Evolutionary conservation across 2,329 filamentous ascomycete species (phyloP), one percentile per base, ranked within the genome.

Genomic region (Trichoderma brevicompactum): DNA sequence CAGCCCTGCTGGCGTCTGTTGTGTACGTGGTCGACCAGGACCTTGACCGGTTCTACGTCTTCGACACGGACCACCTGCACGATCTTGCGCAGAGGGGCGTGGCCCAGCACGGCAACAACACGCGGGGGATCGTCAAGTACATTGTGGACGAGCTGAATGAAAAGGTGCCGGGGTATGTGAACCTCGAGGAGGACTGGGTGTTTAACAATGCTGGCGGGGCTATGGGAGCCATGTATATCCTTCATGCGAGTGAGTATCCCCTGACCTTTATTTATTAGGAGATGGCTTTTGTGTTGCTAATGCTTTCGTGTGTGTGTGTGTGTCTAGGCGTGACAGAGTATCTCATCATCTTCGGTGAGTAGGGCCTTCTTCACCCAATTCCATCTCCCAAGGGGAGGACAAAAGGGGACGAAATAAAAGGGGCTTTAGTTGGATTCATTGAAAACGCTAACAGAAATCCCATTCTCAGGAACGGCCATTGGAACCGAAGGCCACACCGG

Each of bases 151-250:
- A 92, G 79, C 83, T 96, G 64, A 80, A 82, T 70, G 74, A 74
- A 54, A 84, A 82, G 72, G 71, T 79, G 74, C 75, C 79, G 58
- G 71, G 73, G 56, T 80, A 92, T 77, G 74, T 94, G 74, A 92
- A 90, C 79, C 75, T 85, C 64, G 80, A 89, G 66, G 87, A 94
- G 79, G 90, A 94, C 77, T 96, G 92, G 92, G 83, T 96, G 52
- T 94, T 96, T 73, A 96, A 96, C 83, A 96, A 96, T 74, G 92
- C 92, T 59, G 92, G 92, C 60, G 92, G 92, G 69, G 92, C 92
- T 60, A 96, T 96, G 92, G 92, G 92, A 64, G 91, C 86, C 73
- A 95, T 96, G 92, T 93, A 92, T 77, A 89, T 96, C 69, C 89
- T 96, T 72, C 92, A 96, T 75, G 91, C 92, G 66, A 94, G 90